A percentile compares a stretch with the other conserved stretches of the same genome.
These are phyloP conservation scores for Mycena amicta DNA, from an alignment of 768 basidiomycete genomes.

Conservation along the genomic window DNA sequence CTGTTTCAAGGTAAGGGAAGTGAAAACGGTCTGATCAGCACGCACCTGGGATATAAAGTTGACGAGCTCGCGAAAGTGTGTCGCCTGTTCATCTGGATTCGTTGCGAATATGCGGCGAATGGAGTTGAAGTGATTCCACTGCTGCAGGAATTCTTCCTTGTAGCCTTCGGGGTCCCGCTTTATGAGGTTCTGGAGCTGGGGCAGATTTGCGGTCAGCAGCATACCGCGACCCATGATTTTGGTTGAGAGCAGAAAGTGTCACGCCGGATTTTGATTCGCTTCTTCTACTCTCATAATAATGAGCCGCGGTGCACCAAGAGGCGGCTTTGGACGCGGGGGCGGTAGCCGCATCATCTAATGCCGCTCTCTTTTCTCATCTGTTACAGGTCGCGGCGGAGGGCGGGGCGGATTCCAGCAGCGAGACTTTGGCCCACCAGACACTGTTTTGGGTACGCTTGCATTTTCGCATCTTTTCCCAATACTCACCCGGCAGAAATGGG, in stretches of 20 bases:
- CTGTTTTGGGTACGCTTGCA: conserved; percentile 63
- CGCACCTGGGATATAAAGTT: conserved; percentile 86
- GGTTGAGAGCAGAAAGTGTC: background rate
- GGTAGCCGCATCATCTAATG: conserved; percentile 32
- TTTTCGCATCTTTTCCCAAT: background rate
- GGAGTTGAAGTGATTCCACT: conserved; percentile 94
- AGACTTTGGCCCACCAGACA: conserved; percentile 78
- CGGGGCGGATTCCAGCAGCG: conserved; percentile 73
- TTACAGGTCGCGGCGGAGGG: conserved; percentile 60
- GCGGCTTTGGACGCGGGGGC: conserved; percentile 52
- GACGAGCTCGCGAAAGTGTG: conserved; percentile 85
- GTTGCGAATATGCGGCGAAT: conserved; percentile 83
- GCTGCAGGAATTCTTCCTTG: conserved; percentile 93
- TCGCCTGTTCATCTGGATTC: conserved; percentile 82
- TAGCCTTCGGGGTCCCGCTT: conserved; percentile 91
- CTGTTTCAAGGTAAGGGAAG: conserved; percentile 33
- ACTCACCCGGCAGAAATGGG: conserved; percentile 72
- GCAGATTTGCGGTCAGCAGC: conserved; percentile 85
- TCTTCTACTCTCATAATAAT: conserved; percentile 31
- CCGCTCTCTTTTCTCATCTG: conserved; percentile 26
- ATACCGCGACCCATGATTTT: conserved; percentile 62
- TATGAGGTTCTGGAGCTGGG: conserved; percentile 95
- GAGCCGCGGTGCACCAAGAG: conserved; percentile 55
- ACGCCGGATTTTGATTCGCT: background rate
- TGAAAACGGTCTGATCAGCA: background rate